Evolutionary conservation across 805 yeast genomes (phyloP), one percentile per base, ranked within the genome.

Genomic region (Hanseniaspora guilliermondii): DNA sequence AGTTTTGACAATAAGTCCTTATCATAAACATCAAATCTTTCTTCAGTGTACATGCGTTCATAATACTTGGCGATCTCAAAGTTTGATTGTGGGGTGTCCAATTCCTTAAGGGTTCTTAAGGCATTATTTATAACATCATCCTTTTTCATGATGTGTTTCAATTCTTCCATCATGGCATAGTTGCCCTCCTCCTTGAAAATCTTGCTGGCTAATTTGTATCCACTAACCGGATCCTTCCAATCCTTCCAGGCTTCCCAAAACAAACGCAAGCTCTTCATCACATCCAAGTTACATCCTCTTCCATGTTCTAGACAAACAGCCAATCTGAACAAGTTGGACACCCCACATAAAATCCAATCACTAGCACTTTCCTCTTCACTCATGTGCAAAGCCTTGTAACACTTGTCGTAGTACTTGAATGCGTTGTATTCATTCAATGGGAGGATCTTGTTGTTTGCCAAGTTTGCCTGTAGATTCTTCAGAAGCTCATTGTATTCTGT

Each of bases 221-320:
- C 82, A 22, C 87, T 80, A 14, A 80, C 75, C 3, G 76, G 50
- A 49, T 65, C 77, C 58, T 77, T 79, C 5, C 83, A 83, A 22
- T 74, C 65, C n/a, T 72, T 67, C 2, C 89, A 86, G 0, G 87
- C 85, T 47, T 72, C 69, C 36, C 72, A 70, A 66, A 79, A 83
- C 68, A 76, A 79, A 14, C 68, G 61, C 25, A 79, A 66, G 9
- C 87, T 80, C 56, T 72, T 71, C n/a, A 58, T 59, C 17, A 69
- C 66, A 60, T 76, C 76, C 40, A 70, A 62, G 25, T 76, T 69
- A 49, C 57, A 22, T 1, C 84, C 83, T 56, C 77, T 73, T 17
- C 86, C 83, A 63, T 82, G 70, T 64, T 85, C 93, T 61, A 75
- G 74, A 61, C 87, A 79, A 33, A 83, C 83, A 0, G 84, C 93